Conservation (phyloP, 2,329 filamentous ascomycete species). For the Teratosphaeriaceae sp. region DNA sequence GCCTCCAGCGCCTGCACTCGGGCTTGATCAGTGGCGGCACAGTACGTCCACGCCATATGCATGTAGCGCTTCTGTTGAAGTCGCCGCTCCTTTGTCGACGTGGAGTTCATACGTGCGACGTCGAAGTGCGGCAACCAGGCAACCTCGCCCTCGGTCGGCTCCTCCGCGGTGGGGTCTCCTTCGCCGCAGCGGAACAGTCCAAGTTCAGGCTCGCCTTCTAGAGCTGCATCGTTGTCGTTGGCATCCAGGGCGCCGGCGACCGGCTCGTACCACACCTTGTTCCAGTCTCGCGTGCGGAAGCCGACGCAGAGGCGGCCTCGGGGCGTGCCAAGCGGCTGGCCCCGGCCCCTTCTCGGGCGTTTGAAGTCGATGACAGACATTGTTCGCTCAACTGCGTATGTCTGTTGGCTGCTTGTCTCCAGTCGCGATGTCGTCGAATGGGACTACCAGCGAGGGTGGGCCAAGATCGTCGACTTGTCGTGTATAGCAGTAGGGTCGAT, state of each 20-base stretch:
- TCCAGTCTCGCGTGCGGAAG: constrained; percentile 1
- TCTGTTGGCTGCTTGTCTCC: not conserved
- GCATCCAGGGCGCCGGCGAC: not conserved
- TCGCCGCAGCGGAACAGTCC: not conserved
- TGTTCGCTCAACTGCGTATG: not conserved
- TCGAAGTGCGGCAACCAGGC: constrained; percentile 11
- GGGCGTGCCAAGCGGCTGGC: not conserved
- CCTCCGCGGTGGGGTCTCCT: not conserved
- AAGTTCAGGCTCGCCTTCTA: not conserved
- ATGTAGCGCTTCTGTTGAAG: constrained; percentile 10
- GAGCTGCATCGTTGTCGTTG: not conserved
- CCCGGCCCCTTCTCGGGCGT: not conserved
- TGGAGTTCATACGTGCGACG: not conserved
- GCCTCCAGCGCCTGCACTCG: constrained; percentile 7
- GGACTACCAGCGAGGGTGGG: too few relatives aligned
- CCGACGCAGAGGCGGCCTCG: constrained; percentile 5
- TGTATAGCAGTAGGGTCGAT: not conserved
- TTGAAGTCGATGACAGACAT: constrained; percentile 4
- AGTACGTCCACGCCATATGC: constrained; percentile 10
- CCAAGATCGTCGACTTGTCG: too few relatives aligned
- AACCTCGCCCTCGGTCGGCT: constrained; percentile 11
- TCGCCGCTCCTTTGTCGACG: not conserved
- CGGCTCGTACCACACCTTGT: constrained; percentile 4
- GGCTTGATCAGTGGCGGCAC: constrained; percentile 6
- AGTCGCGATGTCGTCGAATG: not conserved